Base-by-base conservation (phyloP, 257 asterid species). In the Marsdenia floribunda region DNA sequence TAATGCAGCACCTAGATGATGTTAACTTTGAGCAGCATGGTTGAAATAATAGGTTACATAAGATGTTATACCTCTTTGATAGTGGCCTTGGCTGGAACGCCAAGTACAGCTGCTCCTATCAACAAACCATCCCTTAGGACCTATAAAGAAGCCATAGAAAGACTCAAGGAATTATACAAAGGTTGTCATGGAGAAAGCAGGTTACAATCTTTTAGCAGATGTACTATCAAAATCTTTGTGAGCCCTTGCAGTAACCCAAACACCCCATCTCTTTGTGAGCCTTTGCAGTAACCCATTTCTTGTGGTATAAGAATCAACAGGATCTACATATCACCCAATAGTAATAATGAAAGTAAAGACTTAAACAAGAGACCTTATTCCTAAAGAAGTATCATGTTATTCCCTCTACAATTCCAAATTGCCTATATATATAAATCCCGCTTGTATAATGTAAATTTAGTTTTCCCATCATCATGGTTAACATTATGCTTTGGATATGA, bases 51-150 rank as follows among this genome's bases (percentile, higher is more conserved):
- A 29, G 68, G 44, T 29, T 37, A 16, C 15, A 18, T 37, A 52
- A 77, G 5, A 77, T 67, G 12, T 49, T 47, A 46, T 75, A 87
- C 99, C 97, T 92, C 97, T 82, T 95, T 95, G 84, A 95, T 90
- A 44, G 99, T 95, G 66, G 99, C 97, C 86, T 95, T 95, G 57
- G 98, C 86, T 77, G 96, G 98, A 80, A 95, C 98, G 58, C 97
- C 99, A 70, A 95, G 94, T 69, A 95, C 99, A 79, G 99, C 98
- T 74, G 99, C 99, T 42, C 99, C 99, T 66, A 95, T 76, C 77
- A 73, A 85, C 83, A 76, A 83, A 67, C 90, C 97, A 75, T 95
- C 99, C 84, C 89, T 90, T 57, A 95, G 83, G 78, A 92, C 99
- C 99, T 94, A 85, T 76, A 71, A 64, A n/a, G 54, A 77, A 64